Evolutionary conservation across 768 basidiomycete genomes (phyloP), one percentile per base, ranked within the genome.

Genomic region (Cantharellus anzutake): DNA sequence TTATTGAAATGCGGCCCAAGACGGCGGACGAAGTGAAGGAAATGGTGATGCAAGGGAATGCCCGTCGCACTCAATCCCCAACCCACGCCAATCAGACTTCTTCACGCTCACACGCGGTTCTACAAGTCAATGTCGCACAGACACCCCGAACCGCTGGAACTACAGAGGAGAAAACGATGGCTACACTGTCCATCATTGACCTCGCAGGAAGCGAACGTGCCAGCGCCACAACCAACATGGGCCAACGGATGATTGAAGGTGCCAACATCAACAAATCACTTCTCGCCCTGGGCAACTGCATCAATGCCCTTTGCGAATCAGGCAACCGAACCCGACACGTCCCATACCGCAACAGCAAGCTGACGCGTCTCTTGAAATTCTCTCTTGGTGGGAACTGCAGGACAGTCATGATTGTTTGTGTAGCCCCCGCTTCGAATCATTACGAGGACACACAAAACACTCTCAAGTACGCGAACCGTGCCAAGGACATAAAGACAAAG

Each of bases 371-470:
- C 51, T 83, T 98, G 68, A 98, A 97, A 71, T 97, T 97, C 74
- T 93, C 94, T 1, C 80, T 98, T 55, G 94, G 94, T 1, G 96
- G 96, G 3, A 98, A 98, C 70, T 99, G 96, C 79, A 90, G 94
- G 72, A 99, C 96, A 1, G 92, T 96, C 68, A 99, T 98, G 96
- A 90, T 97, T 63, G 94, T 98, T 62, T 98, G 96, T 69, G 76
- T 99, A 53, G 92, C 92, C 0, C 96, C 96, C 1, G 91, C 92
- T 3, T 92, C 91, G 42, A 79, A 79, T 42, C 92, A 99, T 72
- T 96, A 97, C 69, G 96, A 98, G 67, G 96, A 99, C 69, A 98
- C 96, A 40, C 91, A 96, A 69, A 99, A 99, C 69, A 98, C 96
- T 2, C 83, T 99, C 55, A 75, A 96, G 62, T 99, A 98, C 70